These are phyloP conservation scores for Jatropha curcas DNA, from an alignment of 345 rosid species.

Conservation along the genomic window DNA sequence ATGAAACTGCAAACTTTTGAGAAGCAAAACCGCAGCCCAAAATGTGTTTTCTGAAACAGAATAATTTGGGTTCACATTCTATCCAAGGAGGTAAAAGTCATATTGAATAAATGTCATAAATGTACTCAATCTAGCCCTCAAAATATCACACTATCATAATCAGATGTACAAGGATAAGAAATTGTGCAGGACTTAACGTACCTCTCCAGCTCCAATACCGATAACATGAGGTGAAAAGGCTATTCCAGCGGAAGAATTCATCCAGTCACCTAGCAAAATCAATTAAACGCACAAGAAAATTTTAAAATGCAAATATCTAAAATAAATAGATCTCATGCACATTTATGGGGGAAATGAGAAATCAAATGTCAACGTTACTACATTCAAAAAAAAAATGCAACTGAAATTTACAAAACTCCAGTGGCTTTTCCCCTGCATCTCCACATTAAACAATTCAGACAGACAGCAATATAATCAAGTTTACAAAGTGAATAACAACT, in stretches of 20 bases:
- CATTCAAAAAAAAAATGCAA: not conserved
- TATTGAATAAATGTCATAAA: too few relatives aligned
- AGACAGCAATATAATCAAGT: not conserved
- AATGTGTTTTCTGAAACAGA: not conserved
- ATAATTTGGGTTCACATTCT: not conserved
- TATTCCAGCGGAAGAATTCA: conserved; percentile 90
- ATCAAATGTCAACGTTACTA: not conserved
- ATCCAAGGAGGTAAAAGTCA: not conserved
- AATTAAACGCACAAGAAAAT: conserved; percentile 9
- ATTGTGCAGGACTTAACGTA: conserved; percentile 24
- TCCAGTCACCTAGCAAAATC: conserved; percentile 88
- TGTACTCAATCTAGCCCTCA: not conserved
- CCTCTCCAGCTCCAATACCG: conserved; percentile 81
- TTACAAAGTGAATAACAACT: not conserved
- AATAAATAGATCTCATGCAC: not conserved
- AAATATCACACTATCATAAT: not conserved
- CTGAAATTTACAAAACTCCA: not conserved
- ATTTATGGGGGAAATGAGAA: not conserved
- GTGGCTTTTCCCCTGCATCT: not conserved
- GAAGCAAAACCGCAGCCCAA: not conserved
- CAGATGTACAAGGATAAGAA: conserved; percentile 9
- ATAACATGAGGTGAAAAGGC: conserved; percentile 97
- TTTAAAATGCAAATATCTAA: not conserved
- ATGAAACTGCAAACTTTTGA: not conserved
- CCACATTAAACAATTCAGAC: not conserved